Evolutionary conservation across 2,329 filamentous ascomycete species (phyloP), one percentile per base, ranked within the genome.

Genomic region (Cordyceps militaris): DNA sequence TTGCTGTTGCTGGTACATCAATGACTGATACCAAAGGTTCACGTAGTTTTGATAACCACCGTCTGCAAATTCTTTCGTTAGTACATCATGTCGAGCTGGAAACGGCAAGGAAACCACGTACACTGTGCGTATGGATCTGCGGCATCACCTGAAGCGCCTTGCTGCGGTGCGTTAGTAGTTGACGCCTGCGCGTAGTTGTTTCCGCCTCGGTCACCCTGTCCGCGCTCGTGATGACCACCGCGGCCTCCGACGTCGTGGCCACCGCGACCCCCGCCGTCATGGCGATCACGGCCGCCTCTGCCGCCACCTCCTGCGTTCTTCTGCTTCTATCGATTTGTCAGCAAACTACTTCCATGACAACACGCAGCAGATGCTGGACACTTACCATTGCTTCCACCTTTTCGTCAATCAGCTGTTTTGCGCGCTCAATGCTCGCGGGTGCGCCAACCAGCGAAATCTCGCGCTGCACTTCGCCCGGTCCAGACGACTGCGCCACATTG

Each of bases 361-460:
- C 26, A 44, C 6, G 21, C 44, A 14, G 11, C 26, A 8, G 16
- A 13, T 23, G 3, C 46, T 14, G 8, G 21, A 11, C 9, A 81
- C 87, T 74, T 82, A 92, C 86, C 70, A 93, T 90, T 68, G 89
- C 87, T 61, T 96, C 90, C 50, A 96, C 90, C 74, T 96, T 96
- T 64, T 96, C 91, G 70, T 91, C 89, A 61, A 96, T 96, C 44
- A 89, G 88, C 65, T 79, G 79, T 75, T 95, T 95, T 36, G 92
- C 92, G 63, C 84, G 83, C 54, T 84, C 83, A 67, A 96, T 94
- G 56, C 89, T 85, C 65, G 90, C 86, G 46, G 83, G 82, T 38
- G 82, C 83, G 61, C 91, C 92, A 62, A 94, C 87, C 46, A 96
- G 80, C 47, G 89, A 89, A 67, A 96, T 96, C 71, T 95, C 89